Base-by-base conservation (phyloP, 805 yeast genomes). In the Yamadazyma scolyti region DNA sequence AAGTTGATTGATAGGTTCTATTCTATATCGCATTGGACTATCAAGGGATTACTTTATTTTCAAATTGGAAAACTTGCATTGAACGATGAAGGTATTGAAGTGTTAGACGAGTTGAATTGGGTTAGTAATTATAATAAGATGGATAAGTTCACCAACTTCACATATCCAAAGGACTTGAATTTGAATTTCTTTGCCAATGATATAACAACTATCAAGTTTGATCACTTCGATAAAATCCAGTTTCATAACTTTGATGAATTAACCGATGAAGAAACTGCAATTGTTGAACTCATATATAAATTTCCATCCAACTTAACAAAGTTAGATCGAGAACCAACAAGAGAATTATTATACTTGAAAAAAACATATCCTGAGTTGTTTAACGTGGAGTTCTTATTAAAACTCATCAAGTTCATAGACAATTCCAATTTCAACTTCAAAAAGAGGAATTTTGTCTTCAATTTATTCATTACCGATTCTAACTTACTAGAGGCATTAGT, bases 21-120 rank as follows among this genome's bases (percentile, higher is more conserved):
- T n/a, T 30, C 32, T 7, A 60, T 64, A 16, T 47, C 58, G 5
- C 48, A 54, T 13, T 73, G 82, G 66, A 76, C 79, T 30, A 48
- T 90, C 16, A 72, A 80, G 36, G 93, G 93, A 1, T 73, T 86
- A 1, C 83, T 95, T 8, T 84, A 82, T 44, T 84, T 74, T 44
- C 83, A 77, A 0, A 57, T 90, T 20, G 96, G 96, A 0, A 65
- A 85, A 42, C 65, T 88, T 16, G 67, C 93, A 0, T 68, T 69
- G 14, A 85, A 95, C 0, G 63, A 61, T 10, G 87, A 85, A 47
- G 97, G 97, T 0, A 69, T 79, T 14, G 97, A 89, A 49, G 76
- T 88, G 10, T 60, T 89, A 34, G 95, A 86, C 48, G 95, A 87
- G 44, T 63, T 72, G 32, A 79, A 79, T 1, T 90, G 97, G 97